Percentiles rank a stretch among this genome's conserved stretches.
Evolutionary conservation across 192 early-diverging fungal genomes (phyloP).

Genomic region (Gigaspora rosea): DNA sequence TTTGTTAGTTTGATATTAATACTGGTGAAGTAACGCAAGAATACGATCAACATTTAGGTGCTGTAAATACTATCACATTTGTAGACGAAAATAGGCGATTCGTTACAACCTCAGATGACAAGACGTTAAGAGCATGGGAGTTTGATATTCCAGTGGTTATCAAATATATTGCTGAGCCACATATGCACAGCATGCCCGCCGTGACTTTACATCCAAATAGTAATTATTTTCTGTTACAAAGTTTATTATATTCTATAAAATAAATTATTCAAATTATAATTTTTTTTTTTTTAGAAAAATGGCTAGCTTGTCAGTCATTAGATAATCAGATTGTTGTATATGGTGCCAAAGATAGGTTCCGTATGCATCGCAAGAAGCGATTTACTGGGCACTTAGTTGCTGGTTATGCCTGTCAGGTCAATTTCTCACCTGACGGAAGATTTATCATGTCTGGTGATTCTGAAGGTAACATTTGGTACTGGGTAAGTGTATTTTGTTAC

Average conservation of each 20-base stretch:
- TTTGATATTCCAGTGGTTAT: constrained; percentile 98
- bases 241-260: background rate
- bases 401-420: constrained; percentile 94
- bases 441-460: constrained; percentile 89
- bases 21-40: constrained; percentile 86
- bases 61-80: constrained; percentile 97
- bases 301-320: constrained; percentile 91
- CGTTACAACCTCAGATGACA: constrained; percentile 96
- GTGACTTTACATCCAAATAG: constrained; percentile 86
- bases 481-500: constrained; percentile 46
- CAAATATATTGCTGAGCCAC: constrained; percentile 94
- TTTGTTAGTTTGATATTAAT: constrained; percentile 78
- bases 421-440: constrained; percentile 88
- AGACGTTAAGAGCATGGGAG: constrained; percentile 96
- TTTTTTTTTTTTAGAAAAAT: constrained; percentile 67
- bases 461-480: constrained; percentile 91
- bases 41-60: constrained; percentile 96
- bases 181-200: constrained; percentile 96
- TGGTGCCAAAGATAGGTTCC: constrained; percentile 82
- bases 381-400: constrained; percentile 94
- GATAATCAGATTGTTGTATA: constrained; percentile 96
- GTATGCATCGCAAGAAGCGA: constrained; percentile 85
- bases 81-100: constrained; percentile 93
- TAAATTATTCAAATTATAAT: background rate
- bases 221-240: constrained; percentile 47